Conservation (phyloP, 768 basidiomycete genomes). For the Hortiboletus flavorubellus region DNA sequence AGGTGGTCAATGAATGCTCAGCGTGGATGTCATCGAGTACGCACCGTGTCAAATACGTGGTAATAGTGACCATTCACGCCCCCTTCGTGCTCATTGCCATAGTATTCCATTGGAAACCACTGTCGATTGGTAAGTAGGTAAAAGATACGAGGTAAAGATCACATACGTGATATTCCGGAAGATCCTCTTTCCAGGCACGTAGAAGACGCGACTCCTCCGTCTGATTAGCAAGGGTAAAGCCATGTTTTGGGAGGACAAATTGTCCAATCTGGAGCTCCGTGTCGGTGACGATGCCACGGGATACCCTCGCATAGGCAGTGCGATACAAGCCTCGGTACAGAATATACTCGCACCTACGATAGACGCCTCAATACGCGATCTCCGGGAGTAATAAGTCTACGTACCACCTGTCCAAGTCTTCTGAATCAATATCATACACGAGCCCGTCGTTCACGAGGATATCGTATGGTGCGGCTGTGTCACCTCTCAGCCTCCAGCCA, state of each 20-base stretch:
- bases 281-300: conserved; percentile 81
- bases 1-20: not conserved
- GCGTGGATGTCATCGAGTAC: conserved; percentile 19
- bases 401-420: conserved; percentile 71
- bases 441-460: conserved; percentile 73
- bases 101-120: conserved; percentile 80
- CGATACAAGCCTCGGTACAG: conserved; percentile 77
- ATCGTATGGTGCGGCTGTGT: conserved; percentile 68
- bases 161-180: conserved; percentile 63
- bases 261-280: conserved; percentile 89
- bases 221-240: conserved; percentile 52
- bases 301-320: conserved; percentile 79
- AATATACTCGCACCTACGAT: conserved; percentile 83
- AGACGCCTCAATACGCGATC: not conserved
- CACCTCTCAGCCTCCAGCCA: conserved; percentile 5
- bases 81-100: conserved; percentile 47
- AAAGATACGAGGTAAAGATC: not conserved
- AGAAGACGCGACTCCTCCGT: conserved; percentile 61
- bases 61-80: conserved; percentile 73
- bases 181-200: conserved; percentile 60
- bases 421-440: conserved; percentile 75
- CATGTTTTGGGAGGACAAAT: conserved; percentile 70
- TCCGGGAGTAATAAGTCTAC: conserved; percentile 4
- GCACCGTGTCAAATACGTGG: conserved; percentile 71
- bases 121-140: conserved; percentile 23